Evolutionary conservation across 495 filamentous ascomycete species (phyloP).

Genomic region (Tuber microsphaerosporum): DNA sequence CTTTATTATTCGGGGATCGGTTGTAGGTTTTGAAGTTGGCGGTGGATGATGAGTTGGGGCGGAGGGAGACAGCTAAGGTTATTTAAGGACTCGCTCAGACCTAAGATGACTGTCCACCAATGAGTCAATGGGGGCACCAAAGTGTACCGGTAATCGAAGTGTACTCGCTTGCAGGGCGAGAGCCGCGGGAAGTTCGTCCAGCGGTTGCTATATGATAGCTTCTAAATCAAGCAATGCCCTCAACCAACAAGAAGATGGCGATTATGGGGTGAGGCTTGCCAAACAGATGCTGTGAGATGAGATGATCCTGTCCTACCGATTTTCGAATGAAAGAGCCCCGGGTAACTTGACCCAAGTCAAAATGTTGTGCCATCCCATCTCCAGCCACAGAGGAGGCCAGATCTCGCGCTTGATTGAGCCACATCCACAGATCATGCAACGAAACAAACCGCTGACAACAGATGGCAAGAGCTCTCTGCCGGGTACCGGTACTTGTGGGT

Average conservation of each 20-base stretch:
- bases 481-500: too few relatives aligned
- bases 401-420: not conserved
- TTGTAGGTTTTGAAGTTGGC: not conserved
- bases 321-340: not conserved
- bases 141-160: not conserved
- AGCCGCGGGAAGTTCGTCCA: too few relatives aligned
- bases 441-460: not conserved
- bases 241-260: not conserved
- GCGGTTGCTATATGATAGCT: too few relatives aligned
- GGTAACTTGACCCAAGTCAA: not conserved
- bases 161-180: not conserved
- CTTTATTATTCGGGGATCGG: slow-evolving; percentile 10
- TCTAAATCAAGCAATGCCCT: too few relatives aligned
- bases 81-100: not conserved
- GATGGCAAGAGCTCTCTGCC: too few relatives aligned
- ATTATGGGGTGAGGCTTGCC: not conserved
- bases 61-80: not conserved
- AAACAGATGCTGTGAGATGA: not conserved
- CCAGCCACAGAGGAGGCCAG: too few relatives aligned
- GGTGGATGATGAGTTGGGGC: not conserved
- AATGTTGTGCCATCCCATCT: not conserved
- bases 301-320: not conserved
- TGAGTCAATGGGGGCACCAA: not conserved
- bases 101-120: not conserved
- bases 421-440: not conserved